Percentiles rank a stretch among this genome's conserved stretches.
Conservation (phyloP, 192 early-diverging fungal species). For the Piromyces finnis region DNA sequence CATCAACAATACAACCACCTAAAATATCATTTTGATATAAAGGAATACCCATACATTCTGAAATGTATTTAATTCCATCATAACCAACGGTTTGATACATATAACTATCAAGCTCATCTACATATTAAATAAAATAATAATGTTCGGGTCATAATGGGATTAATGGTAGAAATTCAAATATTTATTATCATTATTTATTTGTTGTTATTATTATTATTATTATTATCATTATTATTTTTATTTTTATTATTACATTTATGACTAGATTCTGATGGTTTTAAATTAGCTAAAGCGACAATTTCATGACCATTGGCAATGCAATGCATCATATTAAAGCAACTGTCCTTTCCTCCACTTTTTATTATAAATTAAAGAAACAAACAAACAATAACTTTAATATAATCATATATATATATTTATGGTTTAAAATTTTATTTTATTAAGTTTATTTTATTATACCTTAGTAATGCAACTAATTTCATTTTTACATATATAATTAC, state of each 20-base stretch:
- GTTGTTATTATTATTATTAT: too few relatives aligned
- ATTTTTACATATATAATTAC: too few relatives aligned
- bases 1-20: conserved; percentile 34
- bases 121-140: neutral
- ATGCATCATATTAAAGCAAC: conserved; percentile 87
- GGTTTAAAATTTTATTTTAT: too few relatives aligned
- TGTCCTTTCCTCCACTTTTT: conserved; percentile 89
- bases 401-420: neutral
- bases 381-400: neutral
- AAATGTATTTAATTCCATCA: conserved; percentile 63
- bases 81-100: conserved; percentile 97
- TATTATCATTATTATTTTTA: neutral
- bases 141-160: too few relatives aligned
- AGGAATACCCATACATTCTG: conserved; percentile 68
- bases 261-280: conserved; percentile 46
- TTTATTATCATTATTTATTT: neutral
- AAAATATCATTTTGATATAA: conserved; percentile 57
- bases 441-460: neutral
- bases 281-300: conserved; percentile 81
- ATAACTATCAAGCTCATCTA: conserved; percentile 83
- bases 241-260: conserved; percentile 30
- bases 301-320: conserved; percentile 84
- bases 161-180: too few relatives aligned
- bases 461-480: neutral
- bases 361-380: conserved; percentile 1